Percentiles rank a stretch among this genome's conserved stretches.
These are phyloP conservation scores for Naematelia encephala DNA, from an alignment of 768 basidiomycete species.

Conservation along the genomic window DNA sequence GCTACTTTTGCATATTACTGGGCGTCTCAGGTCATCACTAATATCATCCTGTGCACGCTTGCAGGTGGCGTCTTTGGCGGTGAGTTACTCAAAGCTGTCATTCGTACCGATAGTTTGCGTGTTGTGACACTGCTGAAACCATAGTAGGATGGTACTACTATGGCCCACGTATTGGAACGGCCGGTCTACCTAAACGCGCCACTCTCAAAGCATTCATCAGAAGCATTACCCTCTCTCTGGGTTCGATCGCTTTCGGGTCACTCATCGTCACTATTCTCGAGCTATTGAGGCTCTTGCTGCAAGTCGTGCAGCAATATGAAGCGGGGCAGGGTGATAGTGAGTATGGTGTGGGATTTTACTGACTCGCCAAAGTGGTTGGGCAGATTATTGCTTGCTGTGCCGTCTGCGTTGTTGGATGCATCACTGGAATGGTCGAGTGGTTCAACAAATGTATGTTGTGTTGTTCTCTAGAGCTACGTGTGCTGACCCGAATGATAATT, in stretches of 20 bases:
- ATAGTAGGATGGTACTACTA: conserved; percentile 75
- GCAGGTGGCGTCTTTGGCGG: conserved; percentile 73
- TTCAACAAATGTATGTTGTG: conserved; percentile 74
- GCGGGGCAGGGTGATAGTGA: conserved; percentile 44
- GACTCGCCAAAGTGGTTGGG: conserved; percentile 60
- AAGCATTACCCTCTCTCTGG: conserved; percentile 73
- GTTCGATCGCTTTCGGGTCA: conserved; percentile 79
- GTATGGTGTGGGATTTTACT: conserved; percentile 2
- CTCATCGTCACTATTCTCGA: conserved; percentile 78
- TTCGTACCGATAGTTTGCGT: conserved; percentile 8
- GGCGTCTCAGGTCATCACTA: conserved; percentile 77
- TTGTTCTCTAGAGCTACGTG: neutral
- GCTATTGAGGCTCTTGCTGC: conserved; percentile 62
- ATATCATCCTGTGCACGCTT: conserved; percentile 72
- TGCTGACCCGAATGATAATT: conserved; percentile 9
- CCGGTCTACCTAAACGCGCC: conserved; percentile 63
- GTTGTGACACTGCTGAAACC: too few species aligned
- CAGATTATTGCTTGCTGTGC: conserved; percentile 72
- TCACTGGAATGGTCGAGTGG: conserved; percentile 68
- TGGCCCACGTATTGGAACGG: conserved; percentile 68
- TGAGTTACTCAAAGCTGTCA: conserved; percentile 18
- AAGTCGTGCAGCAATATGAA: conserved; percentile 45
- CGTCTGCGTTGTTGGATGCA: conserved; percentile 69
- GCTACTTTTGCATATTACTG: conserved; percentile 79
- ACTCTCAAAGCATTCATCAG: conserved; percentile 68